phyloP scores from a whole-genome alignment of 2,329 filamentous ascomycete species.

The Epicoccum nigrum region DNA sequence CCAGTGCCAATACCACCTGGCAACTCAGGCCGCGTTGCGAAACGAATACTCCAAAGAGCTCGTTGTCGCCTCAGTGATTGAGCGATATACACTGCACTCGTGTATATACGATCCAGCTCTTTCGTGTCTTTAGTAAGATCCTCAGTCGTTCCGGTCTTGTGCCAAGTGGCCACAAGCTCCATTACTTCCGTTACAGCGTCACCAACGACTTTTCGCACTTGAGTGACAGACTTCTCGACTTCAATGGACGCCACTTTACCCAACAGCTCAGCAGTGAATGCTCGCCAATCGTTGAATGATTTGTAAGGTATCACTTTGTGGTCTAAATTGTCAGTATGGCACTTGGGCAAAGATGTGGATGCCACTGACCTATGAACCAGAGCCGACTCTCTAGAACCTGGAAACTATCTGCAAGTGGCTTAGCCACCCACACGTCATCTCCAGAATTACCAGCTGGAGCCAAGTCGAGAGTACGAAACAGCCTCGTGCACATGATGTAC shows the following conservation, averaged over 20 bases:
- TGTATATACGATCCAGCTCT: neutral
- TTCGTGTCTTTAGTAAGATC: neutral
- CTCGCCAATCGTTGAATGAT: slow-evolving; percentile 1
- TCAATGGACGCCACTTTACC: neutral
- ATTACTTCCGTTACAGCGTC: neutral
- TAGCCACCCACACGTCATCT: neutral
- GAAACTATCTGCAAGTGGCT: neutral
- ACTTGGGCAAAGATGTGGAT: neutral
- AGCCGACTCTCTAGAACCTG: neutral
- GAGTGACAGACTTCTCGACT: neutral
- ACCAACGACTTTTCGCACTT: neutral
- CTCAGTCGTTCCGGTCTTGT: neutral
- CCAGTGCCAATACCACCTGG: neutral
- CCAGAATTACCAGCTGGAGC: neutral
- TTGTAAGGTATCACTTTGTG: neutral
- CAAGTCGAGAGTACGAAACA: neutral
- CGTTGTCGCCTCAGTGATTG: neutral
- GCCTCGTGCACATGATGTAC: neutral
- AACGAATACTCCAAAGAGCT: neutral
- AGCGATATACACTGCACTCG: neutral
- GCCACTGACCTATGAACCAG: neutral
- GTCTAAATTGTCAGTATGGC: neutral
- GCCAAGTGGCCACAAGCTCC: neutral
- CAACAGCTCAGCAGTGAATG: neutral
- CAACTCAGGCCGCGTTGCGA: too few species aligned